Base-by-base conservation (phyloP, 2,329 filamentous ascomycete genomes). In the Fusarium graminum region DNA sequence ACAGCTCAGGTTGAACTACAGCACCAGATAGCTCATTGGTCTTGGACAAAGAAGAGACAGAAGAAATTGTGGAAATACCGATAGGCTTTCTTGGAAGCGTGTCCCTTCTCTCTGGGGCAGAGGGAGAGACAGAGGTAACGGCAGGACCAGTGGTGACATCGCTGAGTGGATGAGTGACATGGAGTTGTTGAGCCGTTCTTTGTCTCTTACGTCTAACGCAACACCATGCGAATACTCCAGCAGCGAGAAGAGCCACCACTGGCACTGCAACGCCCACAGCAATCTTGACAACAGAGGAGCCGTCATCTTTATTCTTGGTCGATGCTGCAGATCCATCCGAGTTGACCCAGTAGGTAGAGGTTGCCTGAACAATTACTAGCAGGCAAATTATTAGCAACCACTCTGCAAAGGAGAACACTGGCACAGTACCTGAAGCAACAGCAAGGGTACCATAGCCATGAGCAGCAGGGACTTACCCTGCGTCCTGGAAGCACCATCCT, bases 381-480 rank as follows among this genome's bases (percentile, higher is more conserved):
- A 29, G 6, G 4, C 7, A n/a, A 4, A 16, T 0, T 26, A 32
- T 73, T 40, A 73, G 46, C 28, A 54, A 10, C 3, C 9, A 4
- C 14, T 41, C 38, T 39, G 9, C 1, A 11, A 22, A 26, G 16
- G 12, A 25, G 3, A 41, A 6, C 49, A 45, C 45, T 61, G 65
- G 57, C 56, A 72, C 59, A 72, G 63, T 73, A 72, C 70, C 67
- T 73, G 65, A 59, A 73, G 69, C 70, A 73, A 59, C 58, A 72
- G 59, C 60, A 72, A 63, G 66, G 69, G 60, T 52, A 73, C 60
- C 40, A 52, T 61, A 52, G 54, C 65, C 62, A 72, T 68, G 57
- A 72, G 64, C 32, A 74, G 68, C 64, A 74, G 66, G 63, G 70
- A 74, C 72, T 70, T 73, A 74, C 72, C 69, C 67, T 46, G 63